These are phyloP conservation scores for Podochytrium sp. DNA, from an alignment of 192 early-diverging fungal genomes.

Conservation along the genomic window DNA sequence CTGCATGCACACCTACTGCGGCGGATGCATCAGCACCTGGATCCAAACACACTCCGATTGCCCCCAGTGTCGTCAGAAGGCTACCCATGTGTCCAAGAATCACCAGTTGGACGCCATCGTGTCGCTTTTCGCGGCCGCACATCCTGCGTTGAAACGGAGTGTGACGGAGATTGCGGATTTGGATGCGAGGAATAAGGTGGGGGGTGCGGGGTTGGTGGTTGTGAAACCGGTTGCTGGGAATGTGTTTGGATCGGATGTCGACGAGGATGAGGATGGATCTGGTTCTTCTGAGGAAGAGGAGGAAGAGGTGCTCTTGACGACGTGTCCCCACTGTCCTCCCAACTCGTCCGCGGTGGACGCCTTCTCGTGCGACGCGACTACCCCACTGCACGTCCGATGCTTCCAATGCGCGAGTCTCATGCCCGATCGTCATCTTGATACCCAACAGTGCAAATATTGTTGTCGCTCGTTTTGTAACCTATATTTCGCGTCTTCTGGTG, in stretches of 20 bases:
- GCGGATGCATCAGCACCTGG: conserved; percentile 37
- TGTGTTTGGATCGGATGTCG: conserved; percentile 15
- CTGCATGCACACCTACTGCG: conserved; percentile 44
- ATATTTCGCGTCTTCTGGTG: conserved; percentile 5
- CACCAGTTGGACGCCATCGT: conserved; percentile 30
- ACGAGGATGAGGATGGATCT: conserved; percentile 29
- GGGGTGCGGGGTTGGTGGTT: not conserved
- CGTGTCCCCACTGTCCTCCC: conserved; percentile 17
- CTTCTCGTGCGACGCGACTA: conserved; percentile 3
- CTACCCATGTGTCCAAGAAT: conserved; percentile 23
- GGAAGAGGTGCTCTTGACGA: conserved; percentile 11
- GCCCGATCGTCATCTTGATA: conserved; percentile 1
- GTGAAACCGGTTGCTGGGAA: not conserved
- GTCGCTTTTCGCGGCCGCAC: conserved; percentile 1
- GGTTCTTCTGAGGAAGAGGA: conserved; percentile 33
- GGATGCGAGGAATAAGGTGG: conserved; percentile 23
- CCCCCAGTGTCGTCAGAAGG: conserved; percentile 31
- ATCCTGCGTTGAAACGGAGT: conserved; percentile 25
- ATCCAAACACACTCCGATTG: conserved; percentile 4
- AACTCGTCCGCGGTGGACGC: conserved; percentile 11
- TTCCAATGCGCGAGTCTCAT: conserved; percentile 4
- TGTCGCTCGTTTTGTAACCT: conserved; percentile 1
- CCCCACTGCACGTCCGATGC: conserved; percentile 18
- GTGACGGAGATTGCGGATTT: conserved; percentile 17
- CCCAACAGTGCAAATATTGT: conserved; percentile 21